Base-by-base conservation (phyloP, 2,329 filamentous ascomycete species). In the Pseudogymnoascus sp. region DNA sequence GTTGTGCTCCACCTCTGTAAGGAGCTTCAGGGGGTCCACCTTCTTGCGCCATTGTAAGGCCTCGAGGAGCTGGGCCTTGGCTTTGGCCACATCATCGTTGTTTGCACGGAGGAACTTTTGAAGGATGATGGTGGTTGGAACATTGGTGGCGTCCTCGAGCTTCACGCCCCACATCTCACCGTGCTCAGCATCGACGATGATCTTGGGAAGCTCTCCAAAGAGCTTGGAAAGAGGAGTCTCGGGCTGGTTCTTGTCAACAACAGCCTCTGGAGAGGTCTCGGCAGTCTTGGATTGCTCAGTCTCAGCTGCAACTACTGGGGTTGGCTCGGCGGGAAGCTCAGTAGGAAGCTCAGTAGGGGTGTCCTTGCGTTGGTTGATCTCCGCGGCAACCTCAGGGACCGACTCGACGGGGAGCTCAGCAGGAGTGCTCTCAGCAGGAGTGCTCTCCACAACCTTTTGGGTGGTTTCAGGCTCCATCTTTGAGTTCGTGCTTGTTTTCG, bases 101-200 rank as follows among this genome's bases (percentile, higher is more conserved):
- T 97, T 97, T 73, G 93, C 93, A 69, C 93, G 90, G 63, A 97
- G 84, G 78, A 93, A 97, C 79, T 97, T 97, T 74, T 96, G 91
- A 59, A 97, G 81, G 61, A 97, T 84, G 70, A 96, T 87, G 73
- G 89, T 88, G 59, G 89, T 92, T 62, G 90, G 90, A 61, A 93
- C 81, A 70, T 91, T 82, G 42, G 77, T 70, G 44, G 73, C 72
- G 40, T 70, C 66, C 21, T 62, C 37, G 50, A 97, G 84, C 34
- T 83, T 79, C 62, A 97, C 86, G 59, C 93, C 93, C 86, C 93
- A 97, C 82, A 97, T 90, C 80, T 97, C 92, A 61, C 78, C 78
- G 76, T 96, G 82, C 14, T 77, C 81, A 61, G 84, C 78, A 64
- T 81, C 78, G 59, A 78, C 76, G 65, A 86, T 75, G 65, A 92